A percentile compares a stretch with the other conserved stretches of the same genome.
These are phyloP conservation scores for Madurella mycetomatis DNA, from an alignment of 2,329 filamentous ascomycete species.

Conservation along the genomic window DNA sequence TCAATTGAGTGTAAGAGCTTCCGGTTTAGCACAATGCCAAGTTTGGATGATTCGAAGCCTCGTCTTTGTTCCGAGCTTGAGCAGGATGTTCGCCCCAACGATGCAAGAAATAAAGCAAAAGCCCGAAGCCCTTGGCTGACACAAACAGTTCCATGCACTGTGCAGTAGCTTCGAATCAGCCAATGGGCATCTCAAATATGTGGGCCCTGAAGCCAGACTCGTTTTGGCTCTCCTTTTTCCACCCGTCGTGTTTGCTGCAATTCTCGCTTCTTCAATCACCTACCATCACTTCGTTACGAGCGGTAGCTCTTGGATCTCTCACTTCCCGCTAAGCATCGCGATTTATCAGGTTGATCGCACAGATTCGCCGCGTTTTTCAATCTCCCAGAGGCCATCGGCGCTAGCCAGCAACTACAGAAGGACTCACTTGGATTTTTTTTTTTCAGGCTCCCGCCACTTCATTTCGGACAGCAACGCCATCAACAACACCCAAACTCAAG, in stretches of 20 bases:
- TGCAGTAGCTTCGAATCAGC: no score
- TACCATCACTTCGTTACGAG: slow-evolving; percentile 7
- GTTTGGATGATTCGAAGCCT: no score
- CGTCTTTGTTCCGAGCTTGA: no score
- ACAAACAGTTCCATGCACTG: background rate
- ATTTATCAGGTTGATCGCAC: background rate
- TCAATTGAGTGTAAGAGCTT: no score
- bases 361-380: background rate
- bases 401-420: background rate
- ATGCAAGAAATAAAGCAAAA: background rate
- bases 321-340: slow-evolving; percentile 6
- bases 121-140: slow-evolving; percentile 11
- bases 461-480: background rate
- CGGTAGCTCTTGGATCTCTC: slow-evolving; percentile 10
- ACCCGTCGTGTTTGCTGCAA: slow-evolving; percentile 13
- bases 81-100: no score
- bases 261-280: slow-evolving; percentile 14
- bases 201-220: slow-evolving; percentile 10
- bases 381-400: background rate
- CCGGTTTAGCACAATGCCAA: no score
- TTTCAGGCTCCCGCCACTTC: slow-evolving; percentile 4
- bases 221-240: slow-evolving; percentile 15
- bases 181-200: background rate
- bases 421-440: slow-evolving; percentile 9
- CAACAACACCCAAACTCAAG: background rate